Evolutionary conservation across 768 basidiomycete genomes (phyloP), one percentile per base, ranked within the genome.

Genomic region (Pleurotus tuoliensis): DNA sequence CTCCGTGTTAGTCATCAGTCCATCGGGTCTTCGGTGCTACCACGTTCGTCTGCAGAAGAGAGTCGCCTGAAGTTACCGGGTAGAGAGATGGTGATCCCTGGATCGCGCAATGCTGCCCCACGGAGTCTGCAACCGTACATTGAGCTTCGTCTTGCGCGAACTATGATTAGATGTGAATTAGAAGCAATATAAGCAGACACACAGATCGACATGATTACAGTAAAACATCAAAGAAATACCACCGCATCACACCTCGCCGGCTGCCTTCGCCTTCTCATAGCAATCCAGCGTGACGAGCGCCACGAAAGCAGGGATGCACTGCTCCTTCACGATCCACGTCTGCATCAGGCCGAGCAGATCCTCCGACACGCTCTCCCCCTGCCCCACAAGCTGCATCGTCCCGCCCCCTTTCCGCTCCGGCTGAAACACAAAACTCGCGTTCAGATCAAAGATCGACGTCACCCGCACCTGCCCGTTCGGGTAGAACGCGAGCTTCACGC

Each of bases 401-500:
- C 74, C 76, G 12, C 72, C 76, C 24, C 69, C 74, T 2, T 67
- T 71, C n/a, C 67, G 63, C 49, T 61, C 67, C 1, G 90, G 88
- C 66, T 87, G 85, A 68, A 99, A 92, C 27, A 94, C 89, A 66
- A 97, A 95, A 47, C 89, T 86, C 25, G 92, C 90, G 53, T 81
- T 81, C 5, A 92, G 82, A 60, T 97, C 94, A 72, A 88, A 98
- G 62, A 92, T 80, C n/a, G 88, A 90, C 4, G 94, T 95, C 58
- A 97, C 85, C 18, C 91, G 82, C 48, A 98, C 88, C 62, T 92
- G 86, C 0, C 94, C 95, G 50, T 92, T 93, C 13, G 89, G 90
- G 65, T 91, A 91, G 67, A 98, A 97, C 1, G 88, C 87, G 49
- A 98, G 82, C 64, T 96, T 93, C 66, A 94, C 86, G 5, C 95